These are phyloP conservation scores for Zalaria sp. DNA, from an alignment of 2,329 filamentous ascomycete species.

Conservation along the genomic window DNA sequence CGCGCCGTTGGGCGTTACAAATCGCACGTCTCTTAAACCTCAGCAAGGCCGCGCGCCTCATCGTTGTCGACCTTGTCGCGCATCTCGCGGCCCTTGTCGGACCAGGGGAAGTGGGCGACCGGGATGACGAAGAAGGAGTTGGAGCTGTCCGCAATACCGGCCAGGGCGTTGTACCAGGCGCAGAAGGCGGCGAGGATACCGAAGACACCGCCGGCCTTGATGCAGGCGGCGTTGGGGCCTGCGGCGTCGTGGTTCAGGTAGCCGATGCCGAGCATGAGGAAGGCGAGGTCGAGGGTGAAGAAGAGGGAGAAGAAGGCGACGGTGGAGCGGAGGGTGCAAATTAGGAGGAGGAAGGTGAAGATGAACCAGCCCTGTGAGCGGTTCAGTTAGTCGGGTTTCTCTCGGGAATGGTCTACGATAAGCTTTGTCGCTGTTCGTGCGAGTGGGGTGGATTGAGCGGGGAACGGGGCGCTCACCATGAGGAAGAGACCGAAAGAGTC, in stretches of 20 bases:
- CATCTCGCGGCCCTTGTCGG: conserved; percentile 53
- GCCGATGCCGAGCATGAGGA: conserved; percentile 41
- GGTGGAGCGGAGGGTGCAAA: conserved; percentile 41
- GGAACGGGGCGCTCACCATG: conserved; percentile 23
- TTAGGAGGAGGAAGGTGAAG: conserved; percentile 41
- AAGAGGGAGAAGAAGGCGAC: conserved; percentile 44
- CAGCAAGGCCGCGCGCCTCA: conserved; percentile 16
- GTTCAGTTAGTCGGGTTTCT: background rate
- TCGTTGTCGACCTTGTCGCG: conserved; percentile 34
- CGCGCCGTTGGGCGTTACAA: no score
- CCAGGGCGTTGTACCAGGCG: conserved; percentile 41
- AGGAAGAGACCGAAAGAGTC: conserved; percentile 44
- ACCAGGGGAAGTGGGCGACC: conserved; percentile 92
- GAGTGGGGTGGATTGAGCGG: conserved; percentile 1
- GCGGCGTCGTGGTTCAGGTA: conserved; percentile 30
- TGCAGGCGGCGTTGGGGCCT: conserved; percentile 28
- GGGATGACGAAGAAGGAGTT: conserved; percentile 82
- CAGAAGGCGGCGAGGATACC: conserved; percentile 38
- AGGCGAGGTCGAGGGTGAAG: conserved; percentile 43
- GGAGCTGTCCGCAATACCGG: conserved; percentile 39
- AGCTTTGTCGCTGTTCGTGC: background rate
- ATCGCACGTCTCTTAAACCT: conserved; percentile 6
- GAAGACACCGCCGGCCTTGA: conserved; percentile 39
- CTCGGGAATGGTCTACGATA: background rate
- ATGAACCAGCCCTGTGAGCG: conserved; percentile 37